Evolutionary conservation across 768 basidiomycete species (phyloP).

Genomic region (Lentinula sp.): DNA sequence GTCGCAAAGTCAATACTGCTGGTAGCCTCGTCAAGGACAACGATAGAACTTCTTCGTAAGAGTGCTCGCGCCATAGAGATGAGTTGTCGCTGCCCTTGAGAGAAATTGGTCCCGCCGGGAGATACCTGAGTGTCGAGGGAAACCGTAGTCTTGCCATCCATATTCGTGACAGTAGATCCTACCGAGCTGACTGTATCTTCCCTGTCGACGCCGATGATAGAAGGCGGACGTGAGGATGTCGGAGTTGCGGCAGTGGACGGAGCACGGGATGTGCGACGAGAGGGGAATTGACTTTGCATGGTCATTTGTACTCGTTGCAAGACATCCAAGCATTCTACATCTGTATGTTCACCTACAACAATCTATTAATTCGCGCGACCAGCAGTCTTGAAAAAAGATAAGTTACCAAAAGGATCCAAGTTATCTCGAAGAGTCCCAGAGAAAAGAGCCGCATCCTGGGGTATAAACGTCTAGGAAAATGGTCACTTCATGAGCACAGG

Average conservation of each 20-base stretch:
- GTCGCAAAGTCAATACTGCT: constrained; percentile 85
- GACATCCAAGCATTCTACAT: constrained; percentile 75
- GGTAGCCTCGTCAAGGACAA: constrained; percentile 80
- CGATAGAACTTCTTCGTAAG: constrained; percentile 62
- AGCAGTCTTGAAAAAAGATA: neutral
- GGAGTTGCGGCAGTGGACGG: constrained; percentile 43
- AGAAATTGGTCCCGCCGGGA: constrained; percentile 86
- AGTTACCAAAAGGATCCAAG: constrained; percentile 43
- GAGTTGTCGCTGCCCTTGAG: constrained; percentile 85
- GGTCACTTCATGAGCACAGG: neutral
- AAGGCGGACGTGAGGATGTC: constrained; percentile 34
- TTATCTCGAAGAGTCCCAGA: constrained; percentile 57
- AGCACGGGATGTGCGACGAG: constrained; percentile 44
- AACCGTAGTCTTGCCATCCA: constrained; percentile 51
- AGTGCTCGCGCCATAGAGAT: constrained; percentile 84
- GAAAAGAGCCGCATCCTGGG: constrained; percentile 57
- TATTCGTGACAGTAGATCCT: constrained; percentile 43
- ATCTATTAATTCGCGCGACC: neutral
- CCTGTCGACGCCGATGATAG: constrained; percentile 31
- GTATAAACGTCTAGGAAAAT: constrained; percentile 65
- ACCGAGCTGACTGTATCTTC: constrained; percentile 34
- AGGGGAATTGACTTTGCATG: constrained; percentile 38
- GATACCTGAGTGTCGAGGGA: constrained; percentile 77
- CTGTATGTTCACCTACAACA: constrained; percentile 61
- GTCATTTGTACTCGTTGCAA: constrained; percentile 79